phyloP scores from a whole-genome alignment of 169 alveolate species.

The Cryptosporidium tyzzeri region DNA sequence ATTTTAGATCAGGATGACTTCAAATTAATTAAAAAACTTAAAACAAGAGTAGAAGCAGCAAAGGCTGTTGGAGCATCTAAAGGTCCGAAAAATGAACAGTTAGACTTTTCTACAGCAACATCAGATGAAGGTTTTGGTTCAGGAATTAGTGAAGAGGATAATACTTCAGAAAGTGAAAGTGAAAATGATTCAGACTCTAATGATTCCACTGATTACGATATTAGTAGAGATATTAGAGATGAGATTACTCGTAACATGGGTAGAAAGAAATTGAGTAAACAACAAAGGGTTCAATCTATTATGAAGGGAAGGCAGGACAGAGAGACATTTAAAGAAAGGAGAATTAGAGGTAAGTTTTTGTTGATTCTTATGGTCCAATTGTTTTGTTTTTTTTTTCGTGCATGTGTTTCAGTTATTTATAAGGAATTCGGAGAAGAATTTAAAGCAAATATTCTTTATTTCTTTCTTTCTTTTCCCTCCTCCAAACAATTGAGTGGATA shows the following conservation, averaged over 20 bases:
- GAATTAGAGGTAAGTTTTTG: conserved; percentile 58
- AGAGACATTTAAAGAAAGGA: conserved; percentile 59
- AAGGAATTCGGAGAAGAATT: not conserved
- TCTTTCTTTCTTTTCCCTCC: not conserved
- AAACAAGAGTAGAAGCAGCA: conserved; percentile 69
- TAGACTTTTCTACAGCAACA: conserved; percentile 8
- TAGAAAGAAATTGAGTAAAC: conserved; percentile 13
- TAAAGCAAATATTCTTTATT: too few species aligned
- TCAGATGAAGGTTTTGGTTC: not conserved
- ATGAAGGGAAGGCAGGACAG: conserved; percentile 55
- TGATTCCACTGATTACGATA: conserved; percentile 10
- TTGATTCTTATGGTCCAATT: not conserved
- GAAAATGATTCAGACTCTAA: conserved; percentile 14
- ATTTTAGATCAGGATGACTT: conserved; percentile 78
- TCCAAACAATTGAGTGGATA: not conserved
- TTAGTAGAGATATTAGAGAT: conserved; percentile 22
- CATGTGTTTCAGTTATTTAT: not conserved
- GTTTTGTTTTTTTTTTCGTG: not conserved
- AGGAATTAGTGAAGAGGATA: not conserved
- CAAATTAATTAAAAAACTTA: conserved; percentile 72
- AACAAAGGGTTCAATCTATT: conserved; percentile 45
- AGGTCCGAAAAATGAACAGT: not conserved
- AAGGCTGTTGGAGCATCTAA: conserved; percentile 42
- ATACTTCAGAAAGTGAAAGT: too few species aligned
- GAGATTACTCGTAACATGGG: conserved; percentile 20